Evolutionary conservation across 1,284 basidiomycete genomes (phyloP).

Genomic region (Trichosporon asahii): DNA sequence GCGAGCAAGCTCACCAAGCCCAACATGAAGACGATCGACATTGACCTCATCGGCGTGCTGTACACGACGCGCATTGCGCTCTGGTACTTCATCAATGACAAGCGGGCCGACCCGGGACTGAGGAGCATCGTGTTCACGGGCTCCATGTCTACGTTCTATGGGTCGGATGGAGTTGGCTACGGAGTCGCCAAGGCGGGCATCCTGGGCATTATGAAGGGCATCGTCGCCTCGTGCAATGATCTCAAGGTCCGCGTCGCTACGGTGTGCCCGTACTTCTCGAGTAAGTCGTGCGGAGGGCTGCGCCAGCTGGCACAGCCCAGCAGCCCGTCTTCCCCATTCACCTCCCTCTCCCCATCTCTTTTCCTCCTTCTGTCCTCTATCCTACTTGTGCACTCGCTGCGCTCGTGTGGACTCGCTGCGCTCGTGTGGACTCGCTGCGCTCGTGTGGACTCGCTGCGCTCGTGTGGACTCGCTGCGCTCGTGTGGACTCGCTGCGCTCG

Average conservation of each 20-base stretch:
- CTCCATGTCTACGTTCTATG: slow-evolving; percentile 21
- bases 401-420: neutral
- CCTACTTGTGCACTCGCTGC: no score
- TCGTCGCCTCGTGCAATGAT: slow-evolving; percentile 6
- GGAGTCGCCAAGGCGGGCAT: slow-evolving; percentile 24
- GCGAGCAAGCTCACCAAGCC: slow-evolving; percentile 16
- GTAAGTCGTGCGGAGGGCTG: slow-evolving; percentile 11
- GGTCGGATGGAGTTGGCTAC: slow-evolving; percentile 21
- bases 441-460: neutral
- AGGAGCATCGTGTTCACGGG: slow-evolving; percentile 18
- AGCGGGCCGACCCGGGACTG: slow-evolving; percentile 17
- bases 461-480: neutral
- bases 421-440: neutral
- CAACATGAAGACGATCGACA: slow-evolving; percentile 24
- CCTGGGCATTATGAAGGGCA: slow-evolving; percentile 23
- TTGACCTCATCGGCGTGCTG: slow-evolving; percentile 23
- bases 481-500: neutral
- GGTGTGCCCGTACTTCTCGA: slow-evolving; percentile 26
- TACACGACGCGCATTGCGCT: slow-evolving; percentile 25
- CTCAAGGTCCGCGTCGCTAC: slow-evolving; percentile 17
- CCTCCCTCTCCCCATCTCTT: no score
- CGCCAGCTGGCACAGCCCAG: no score
- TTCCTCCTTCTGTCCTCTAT: neutral
- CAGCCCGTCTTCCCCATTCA: no score
- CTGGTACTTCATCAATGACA: slow-evolving; percentile 21